phyloP scores from a whole-genome alignment of 352 stramenopile species.

The Stramenopiles sp. region DNA sequence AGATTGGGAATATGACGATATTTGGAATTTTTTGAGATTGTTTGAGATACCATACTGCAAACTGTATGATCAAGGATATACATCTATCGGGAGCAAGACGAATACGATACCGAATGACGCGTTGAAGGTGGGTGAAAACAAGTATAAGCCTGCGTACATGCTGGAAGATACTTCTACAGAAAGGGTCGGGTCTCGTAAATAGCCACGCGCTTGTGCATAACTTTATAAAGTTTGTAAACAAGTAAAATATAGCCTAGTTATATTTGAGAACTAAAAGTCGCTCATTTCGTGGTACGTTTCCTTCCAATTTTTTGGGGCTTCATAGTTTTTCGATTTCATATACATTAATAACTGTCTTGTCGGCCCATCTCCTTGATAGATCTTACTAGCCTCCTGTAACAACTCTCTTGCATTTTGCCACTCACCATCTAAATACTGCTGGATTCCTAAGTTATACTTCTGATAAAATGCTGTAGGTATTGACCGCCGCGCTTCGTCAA shows the following conservation, averaged over 20 bases:
- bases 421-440: conserved; percentile 71
- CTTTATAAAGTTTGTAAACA: background rate
- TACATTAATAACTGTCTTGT: conserved; percentile 65
- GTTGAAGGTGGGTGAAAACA: conserved; percentile 39
- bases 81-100: conserved; percentile 74
- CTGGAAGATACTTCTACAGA: conserved; percentile 44
- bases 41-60: conserved; percentile 60
- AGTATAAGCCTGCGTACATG: conserved; percentile 45
- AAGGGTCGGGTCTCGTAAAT: conserved; percentile 29
- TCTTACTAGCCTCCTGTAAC: conserved; percentile 63
- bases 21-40: conserved; percentile 72
- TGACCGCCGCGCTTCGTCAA: conserved; percentile 47
- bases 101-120: conserved; percentile 81
- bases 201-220: background rate
- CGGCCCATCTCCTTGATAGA: conserved; percentile 73
- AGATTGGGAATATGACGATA: conserved; percentile 78
- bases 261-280: conserved; percentile 42
- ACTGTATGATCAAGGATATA: conserved; percentile 71
- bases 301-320: conserved; percentile 62
- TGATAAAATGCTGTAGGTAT: conserved; percentile 54
- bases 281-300: conserved; percentile 36
- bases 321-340: conserved; percentile 55
- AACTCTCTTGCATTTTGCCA: conserved; percentile 56
- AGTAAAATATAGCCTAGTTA: no score
- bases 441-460: conserved; percentile 69